Evolutionary conservation across 345 rosid genomes (phyloP).

Genomic region (Citrus glauca): DNA sequence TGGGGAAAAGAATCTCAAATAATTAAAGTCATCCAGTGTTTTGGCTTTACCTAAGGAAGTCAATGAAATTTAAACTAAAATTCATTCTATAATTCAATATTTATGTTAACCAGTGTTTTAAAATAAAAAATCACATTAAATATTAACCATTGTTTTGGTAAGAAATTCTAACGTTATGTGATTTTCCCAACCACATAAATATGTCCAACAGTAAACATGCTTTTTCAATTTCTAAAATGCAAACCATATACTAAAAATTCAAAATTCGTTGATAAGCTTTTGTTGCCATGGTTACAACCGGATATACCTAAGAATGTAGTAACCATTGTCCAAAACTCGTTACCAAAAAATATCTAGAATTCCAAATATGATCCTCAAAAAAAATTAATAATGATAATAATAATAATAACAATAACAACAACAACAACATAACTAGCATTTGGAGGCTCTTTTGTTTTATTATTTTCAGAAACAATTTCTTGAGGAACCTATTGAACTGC

Average conservation of each 20-base stretch:
- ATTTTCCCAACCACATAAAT: background rate
- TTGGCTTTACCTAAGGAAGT: background rate
- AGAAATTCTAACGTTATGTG: background rate
- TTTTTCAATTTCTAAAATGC: background rate
- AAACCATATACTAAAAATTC: background rate
- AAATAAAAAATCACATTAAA: background rate
- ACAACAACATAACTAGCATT: constrained; percentile 8
- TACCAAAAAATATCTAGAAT: background rate
- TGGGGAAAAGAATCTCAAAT: background rate
- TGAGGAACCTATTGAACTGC: background rate
- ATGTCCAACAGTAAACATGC: background rate
- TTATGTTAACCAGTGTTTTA: background rate
- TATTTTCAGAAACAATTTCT: background rate
- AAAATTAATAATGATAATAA: background rate
- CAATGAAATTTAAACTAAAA: background rate
- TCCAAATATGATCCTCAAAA: background rate
- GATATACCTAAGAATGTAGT: background rate
- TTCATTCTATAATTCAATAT: background rate
- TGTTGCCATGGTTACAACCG: background rate
- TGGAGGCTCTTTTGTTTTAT: background rate
- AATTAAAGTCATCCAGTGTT: background rate
- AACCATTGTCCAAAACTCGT: background rate
- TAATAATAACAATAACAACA: no score
- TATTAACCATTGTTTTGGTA: background rate
- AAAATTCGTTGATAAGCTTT: background rate